phyloP scores from a whole-genome alignment of 805 yeast genomes.

The Metschnikowia continentalis region DNA sequence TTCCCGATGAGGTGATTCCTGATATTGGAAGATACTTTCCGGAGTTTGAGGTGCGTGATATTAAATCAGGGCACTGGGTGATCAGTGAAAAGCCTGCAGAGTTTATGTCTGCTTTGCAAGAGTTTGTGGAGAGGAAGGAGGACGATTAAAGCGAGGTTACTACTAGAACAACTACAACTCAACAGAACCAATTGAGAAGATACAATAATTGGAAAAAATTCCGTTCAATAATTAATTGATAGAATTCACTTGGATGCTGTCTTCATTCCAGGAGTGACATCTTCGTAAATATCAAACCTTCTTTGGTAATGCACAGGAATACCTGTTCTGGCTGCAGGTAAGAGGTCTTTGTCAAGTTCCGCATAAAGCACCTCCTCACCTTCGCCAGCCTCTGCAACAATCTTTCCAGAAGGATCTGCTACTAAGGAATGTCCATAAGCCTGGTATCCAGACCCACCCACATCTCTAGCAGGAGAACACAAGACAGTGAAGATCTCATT shows the following conservation, averaged over 20 bases:
- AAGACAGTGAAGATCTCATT: conserved; percentile 55
- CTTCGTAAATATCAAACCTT: conserved; percentile 61
- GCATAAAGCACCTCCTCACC: conserved; percentile 74
- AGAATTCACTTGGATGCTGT: conserved; percentile 9
- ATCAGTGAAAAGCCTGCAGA: conserved; percentile 82
- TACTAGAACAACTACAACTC: no score
- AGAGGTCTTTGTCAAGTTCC: conserved; percentile 58
- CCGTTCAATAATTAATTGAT: background rate
- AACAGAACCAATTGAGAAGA: no score
- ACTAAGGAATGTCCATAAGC: conserved; percentile 67
- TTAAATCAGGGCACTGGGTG: conserved; percentile 91
- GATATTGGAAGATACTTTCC: conserved; percentile 79
- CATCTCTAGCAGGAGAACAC: conserved; percentile 87
- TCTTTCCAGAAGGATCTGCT: conserved; percentile 58
- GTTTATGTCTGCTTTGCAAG: conserved; percentile 58
- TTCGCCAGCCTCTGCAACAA: conserved; percentile 70
- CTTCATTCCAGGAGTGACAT: conserved; percentile 22
- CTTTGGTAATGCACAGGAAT: conserved; percentile 71
- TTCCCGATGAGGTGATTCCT: conserved; percentile 77
- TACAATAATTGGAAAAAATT: no score
- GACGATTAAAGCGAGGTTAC: conserved; percentile 19
- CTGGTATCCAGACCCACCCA: conserved; percentile 48
- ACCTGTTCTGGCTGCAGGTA: conserved; percentile 55
- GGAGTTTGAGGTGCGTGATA: conserved; percentile 62
- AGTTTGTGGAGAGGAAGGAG: conserved; percentile 53